Evolutionary conservation across 2,329 filamentous ascomycete species (phyloP), one percentile per base, ranked within the genome.

Genomic region (Penicillium sp.): DNA sequence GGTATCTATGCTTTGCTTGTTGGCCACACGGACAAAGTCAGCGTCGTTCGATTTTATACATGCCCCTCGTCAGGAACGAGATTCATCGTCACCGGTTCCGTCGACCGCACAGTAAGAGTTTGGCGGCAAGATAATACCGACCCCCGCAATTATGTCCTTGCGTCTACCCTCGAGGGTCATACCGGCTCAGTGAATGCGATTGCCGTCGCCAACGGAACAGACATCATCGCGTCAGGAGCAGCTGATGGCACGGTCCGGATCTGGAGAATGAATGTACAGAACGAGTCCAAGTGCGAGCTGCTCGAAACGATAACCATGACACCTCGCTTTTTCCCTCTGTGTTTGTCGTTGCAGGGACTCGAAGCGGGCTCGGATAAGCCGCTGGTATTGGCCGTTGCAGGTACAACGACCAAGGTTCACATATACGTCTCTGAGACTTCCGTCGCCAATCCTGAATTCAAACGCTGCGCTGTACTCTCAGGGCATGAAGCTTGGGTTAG

Each of bases 401-500:
- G 93, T 2, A 97, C 93, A 2, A 85, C 81, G 52, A 86, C 85
- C 49, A 80, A 77, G n/a, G 81, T 99, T 39, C 90, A 96, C 60
- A 77, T 97, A 10, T 92, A 87, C 58, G 80, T 86, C 31, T 77
- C 84, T 2, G 73, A 79, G 49, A 63, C 75, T 29, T 62, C 66
- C 6, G 46, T 60, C 13, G 60, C 68, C 6, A 60, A 66, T 1
- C 57, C 67, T 2, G 71, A 79, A 1, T 95, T 95, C 60, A 76
- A 78, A 25, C 77, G 87, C 7, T 84, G 87, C 53, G 87, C 90
- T 11, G 91, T 84, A 0, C 78, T 99, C 16, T 80, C 83, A 0
- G 93, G 93, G 3, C 93, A 99, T 63, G 93, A 99, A 71, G 92
- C 88, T 49, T 99, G 93, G 93, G 83, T 99, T 39, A 80, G 92